Base-by-base conservation (phyloP, 768 basidiomycete species). In the Boletus sp. region DNA sequence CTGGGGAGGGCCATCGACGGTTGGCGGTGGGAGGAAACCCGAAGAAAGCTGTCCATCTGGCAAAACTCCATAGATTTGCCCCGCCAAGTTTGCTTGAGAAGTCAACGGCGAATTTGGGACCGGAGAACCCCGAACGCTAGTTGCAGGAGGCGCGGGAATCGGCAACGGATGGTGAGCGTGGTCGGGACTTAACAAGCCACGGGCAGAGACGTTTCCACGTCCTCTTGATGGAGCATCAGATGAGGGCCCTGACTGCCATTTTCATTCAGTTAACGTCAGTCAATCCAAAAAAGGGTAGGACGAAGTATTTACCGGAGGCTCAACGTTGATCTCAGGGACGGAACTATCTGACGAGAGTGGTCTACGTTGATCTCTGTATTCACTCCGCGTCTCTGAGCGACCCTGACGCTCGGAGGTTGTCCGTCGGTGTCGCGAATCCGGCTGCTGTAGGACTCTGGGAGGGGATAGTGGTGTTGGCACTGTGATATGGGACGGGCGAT, bases 161-260 rank as follows among this genome's bases (percentile, higher is more conserved):
- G 69, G 69, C 14, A 70, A 52, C 1, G 70, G 63, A 17, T 40
- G 60, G 47, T 72, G 35, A 35, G 69, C 69, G 11, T 70, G 69
- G 32, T 70, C 69, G 10, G 69, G 69, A 50, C 69, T 70, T n/a
- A 70, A 37, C 25, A 70, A 39, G 29, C 59, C 63, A 53, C 23
- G 55, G 29, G 21, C 13, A 41, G 62, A 27, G 33, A 51, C 13
- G 13, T 49, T 27, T 30, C 51, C 54, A 30, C 40, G 64, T 11
- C 61, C 66, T 21, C 70, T 61, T 13, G 70, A 72, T 30, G 69
- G 69, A 6, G 67, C 70, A 53, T 70, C 69, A 21, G 69, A 70
- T 15, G 70, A 54, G 21, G 70, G 58, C 51, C 69, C 55, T 42
- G 69, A 72, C 69, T 70, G 10, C 47, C 55, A 14, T 34, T 53